A percentile compares a stretch with the other conserved stretches of the same genome.
These are phyloP conservation scores for Agastache rugosa DNA, from an alignment of 257 asterid species.

Conservation along the genomic window DNA sequence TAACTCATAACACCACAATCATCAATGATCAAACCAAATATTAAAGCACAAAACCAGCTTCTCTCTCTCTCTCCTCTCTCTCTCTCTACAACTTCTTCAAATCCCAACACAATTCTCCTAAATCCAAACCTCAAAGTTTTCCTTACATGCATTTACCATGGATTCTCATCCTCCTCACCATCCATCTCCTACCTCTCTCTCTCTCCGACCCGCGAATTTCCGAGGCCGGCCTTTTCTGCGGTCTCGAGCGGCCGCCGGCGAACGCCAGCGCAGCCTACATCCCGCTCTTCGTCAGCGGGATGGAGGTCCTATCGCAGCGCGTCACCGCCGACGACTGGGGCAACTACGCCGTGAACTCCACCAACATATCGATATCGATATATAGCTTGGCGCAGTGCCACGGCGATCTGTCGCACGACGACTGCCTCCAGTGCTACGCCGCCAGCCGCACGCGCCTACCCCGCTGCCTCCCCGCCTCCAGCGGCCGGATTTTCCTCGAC, in stretches of 20 bases:
- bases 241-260: constrained; percentile 42
- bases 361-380: constrained; percentile 44
- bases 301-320: constrained; percentile 66
- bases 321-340: constrained; percentile 63
- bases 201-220: constrained; percentile 69
- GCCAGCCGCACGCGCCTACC: constrained; percentile 78
- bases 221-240: constrained; percentile 69
- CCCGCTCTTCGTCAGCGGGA: constrained; percentile 58
- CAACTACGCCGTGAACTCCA: constrained; percentile 29
- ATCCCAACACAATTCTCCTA: background rate
- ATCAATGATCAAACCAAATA: background rate
- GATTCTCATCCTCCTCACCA: constrained; percentile 40
- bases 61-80: background rate
- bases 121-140: background rate
- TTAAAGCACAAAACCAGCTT: background rate
- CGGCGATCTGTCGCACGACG: constrained; percentile 63
- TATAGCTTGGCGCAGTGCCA: constrained; percentile 71
- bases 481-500: constrained; percentile 76
- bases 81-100: background rate
- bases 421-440: constrained; percentile 85
- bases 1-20: constrained; percentile 8
- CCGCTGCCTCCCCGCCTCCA: constrained; percentile 64
- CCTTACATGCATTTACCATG: constrained; percentile 50
- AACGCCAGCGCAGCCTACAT: constrained; percentile 42
- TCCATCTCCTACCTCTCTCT: constrained; percentile 7